These are phyloP conservation scores for Lipomyces orientalis DNA, from an alignment of 805 yeast genomes.

Conservation along the genomic window DNA sequence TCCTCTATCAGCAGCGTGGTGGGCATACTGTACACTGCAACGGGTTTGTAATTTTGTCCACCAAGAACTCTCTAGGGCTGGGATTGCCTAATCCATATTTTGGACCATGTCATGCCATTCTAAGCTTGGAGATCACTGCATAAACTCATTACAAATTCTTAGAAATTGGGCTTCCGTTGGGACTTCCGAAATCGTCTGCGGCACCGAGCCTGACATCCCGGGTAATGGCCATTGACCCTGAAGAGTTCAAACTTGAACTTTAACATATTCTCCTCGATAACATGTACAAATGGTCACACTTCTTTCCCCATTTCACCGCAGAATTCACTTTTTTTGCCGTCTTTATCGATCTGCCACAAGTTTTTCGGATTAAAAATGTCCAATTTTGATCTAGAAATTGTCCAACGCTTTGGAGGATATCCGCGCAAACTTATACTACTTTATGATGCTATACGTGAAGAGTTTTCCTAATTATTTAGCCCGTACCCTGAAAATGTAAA, in stretches of 20 bases:
- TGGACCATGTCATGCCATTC: too few relatives aligned
- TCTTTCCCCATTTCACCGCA: not conserved
- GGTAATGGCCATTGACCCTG: not conserved
- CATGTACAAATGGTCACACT: not conserved
- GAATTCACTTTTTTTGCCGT: not conserved
- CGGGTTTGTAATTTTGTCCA: not conserved
- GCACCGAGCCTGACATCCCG: not conserved
- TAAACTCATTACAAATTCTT: not conserved
- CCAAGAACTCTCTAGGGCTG: not conserved
- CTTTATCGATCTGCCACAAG: constrained; percentile 4
- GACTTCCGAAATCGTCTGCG: not conserved
- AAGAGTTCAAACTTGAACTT: not conserved
- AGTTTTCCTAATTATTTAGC: not conserved
- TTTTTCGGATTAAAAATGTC: constrained; percentile 1
- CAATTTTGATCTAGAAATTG: not conserved
- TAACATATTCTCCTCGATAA: not conserved
- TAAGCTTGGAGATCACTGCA: not conserved
- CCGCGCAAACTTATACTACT: not conserved
- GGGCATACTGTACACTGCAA: too few relatives aligned
- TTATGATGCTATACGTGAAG: not conserved
- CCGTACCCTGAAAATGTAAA: not conserved
- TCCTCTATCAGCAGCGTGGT: too few relatives aligned
- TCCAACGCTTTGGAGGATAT: not conserved
- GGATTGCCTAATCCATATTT: too few relatives aligned
- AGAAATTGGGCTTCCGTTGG: not conserved